Percentiles rank a stretch among this genome's conserved stretches.
Conservation (phyloP, 371 early-diverging fungal genomes). For the Haplosporangium sp. region DNA sequence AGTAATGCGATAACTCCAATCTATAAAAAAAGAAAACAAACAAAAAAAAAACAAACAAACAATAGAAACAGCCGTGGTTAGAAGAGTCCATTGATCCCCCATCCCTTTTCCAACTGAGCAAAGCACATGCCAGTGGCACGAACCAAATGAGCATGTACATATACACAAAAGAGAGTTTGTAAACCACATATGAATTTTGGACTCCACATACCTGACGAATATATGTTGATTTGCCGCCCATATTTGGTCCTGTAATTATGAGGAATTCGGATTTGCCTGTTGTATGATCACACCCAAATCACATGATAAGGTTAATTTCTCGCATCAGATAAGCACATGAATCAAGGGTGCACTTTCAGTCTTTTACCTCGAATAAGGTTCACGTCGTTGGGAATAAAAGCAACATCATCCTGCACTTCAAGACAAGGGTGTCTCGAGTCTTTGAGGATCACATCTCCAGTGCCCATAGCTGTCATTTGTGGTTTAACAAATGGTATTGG, state of each 20-base stretch:
- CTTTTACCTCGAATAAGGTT: slow-evolving; percentile 71
- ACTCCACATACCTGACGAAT: slow-evolving; percentile 82
- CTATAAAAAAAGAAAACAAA: slow-evolving; percentile 43
- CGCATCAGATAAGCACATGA: not conserved
- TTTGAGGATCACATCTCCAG: slow-evolving; percentile 72
- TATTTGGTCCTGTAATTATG: slow-evolving; percentile 96
- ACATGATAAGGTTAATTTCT: not conserved
- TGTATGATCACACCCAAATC: not conserved
- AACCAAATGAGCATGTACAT: slow-evolving; percentile 18
- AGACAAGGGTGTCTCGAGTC: slow-evolving; percentile 93
- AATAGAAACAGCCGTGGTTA: no score
- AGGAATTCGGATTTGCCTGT: slow-evolving; percentile 72
- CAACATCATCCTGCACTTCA: slow-evolving; percentile 92
- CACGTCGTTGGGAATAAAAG: slow-evolving; percentile 95
- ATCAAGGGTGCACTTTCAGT: not conserved
- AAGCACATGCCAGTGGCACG: slow-evolving; percentile 14
- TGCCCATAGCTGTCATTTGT: slow-evolving; percentile 65
- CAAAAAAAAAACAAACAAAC: not conserved
- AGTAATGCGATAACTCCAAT: slow-evolving; percentile 94
- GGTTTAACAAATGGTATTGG: slow-evolving; percentile 90
- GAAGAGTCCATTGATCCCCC: no score
- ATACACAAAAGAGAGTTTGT: slow-evolving; percentile 26
- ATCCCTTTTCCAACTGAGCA: not conserved
- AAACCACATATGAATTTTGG: not conserved
- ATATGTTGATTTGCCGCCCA: slow-evolving; percentile 97